Percentiles rank a stretch among this genome's conserved stretches.
These are phyloP conservation scores for Rhodotorula mucilaginosa DNA, from an alignment of 1,284 basidiomycete genomes.

Conservation along the genomic window DNA sequence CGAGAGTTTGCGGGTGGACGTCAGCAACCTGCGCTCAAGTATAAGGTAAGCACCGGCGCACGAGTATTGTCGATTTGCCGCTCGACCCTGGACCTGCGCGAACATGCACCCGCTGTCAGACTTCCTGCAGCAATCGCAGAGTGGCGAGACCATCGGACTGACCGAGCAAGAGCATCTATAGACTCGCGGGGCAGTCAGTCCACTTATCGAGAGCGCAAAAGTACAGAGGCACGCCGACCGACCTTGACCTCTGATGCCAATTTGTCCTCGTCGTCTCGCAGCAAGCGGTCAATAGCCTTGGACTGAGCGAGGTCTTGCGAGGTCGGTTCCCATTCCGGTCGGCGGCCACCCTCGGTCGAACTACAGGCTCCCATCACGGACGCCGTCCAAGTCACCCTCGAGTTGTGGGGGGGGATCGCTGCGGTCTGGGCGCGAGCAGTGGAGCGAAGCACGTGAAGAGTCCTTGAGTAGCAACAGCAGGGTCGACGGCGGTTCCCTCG, in stretches of 20 bases:
- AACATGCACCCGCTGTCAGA: neutral
- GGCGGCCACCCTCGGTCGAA: constrained; percentile 17
- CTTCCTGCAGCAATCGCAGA: no score
- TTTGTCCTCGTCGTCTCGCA: constrained; percentile 42
- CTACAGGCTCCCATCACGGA: constrained; percentile 29
- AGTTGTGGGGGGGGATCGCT: no score
- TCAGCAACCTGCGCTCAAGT: no score
- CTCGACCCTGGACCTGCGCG: constrained; percentile 30
- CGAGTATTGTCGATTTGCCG: constrained; percentile 38
- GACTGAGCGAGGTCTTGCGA: constrained; percentile 28
- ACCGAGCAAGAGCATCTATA: constrained; percentile 38
- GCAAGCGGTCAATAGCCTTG: constrained; percentile 38
- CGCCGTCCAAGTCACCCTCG: no score
- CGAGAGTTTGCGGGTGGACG: neutral
- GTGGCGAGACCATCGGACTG: neutral
- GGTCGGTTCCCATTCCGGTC: constrained; percentile 2
- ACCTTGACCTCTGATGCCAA: constrained; percentile 44
- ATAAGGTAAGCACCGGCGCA: no score
- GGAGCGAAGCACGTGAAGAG: no score
- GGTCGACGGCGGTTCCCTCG: no score
- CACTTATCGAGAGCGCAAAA: neutral
- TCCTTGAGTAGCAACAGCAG: no score
- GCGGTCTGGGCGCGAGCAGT: no score
- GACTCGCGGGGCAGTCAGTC: neutral
- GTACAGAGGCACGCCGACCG: constrained; percentile 12